These are phyloP conservation scores for Fusarium nodosum DNA, from an alignment of 2,329 filamentous ascomycete genomes.

Conservation along the genomic window DNA sequence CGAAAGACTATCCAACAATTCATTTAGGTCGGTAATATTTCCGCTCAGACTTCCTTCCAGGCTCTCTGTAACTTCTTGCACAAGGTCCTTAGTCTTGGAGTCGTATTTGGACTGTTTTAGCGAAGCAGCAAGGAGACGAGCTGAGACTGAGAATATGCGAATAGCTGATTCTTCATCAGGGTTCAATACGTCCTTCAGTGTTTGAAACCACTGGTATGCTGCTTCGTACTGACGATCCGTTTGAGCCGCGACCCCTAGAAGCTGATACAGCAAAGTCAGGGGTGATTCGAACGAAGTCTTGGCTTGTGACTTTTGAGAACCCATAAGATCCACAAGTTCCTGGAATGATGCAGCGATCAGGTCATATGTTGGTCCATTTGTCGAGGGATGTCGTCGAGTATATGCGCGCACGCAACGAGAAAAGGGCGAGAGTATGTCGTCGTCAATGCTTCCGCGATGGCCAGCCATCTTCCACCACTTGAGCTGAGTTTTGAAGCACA, in stretches of 20 bases:
- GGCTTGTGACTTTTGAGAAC: slow-evolving; percentile 53
- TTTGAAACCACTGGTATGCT: slow-evolving; percentile 68
- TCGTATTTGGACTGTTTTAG: slow-evolving; percentile 61
- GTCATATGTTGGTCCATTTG: slow-evolving; percentile 56
- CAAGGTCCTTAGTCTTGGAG: slow-evolving; percentile 57
- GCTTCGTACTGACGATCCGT: slow-evolving; percentile 62
- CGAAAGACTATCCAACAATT: slow-evolving; percentile 70
- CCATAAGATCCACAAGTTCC: slow-evolving; percentile 52
- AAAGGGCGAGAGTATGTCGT: slow-evolving; percentile 76
- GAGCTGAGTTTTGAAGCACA: slow-evolving; percentile 73
- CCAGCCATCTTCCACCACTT: slow-evolving; percentile 74
- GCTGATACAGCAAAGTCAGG: slow-evolving; percentile 64
- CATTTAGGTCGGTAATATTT: slow-evolving; percentile 70
- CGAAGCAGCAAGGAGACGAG: slow-evolving; percentile 68
- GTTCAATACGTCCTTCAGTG: slow-evolving; percentile 58
- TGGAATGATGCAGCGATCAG: slow-evolving; percentile 53
- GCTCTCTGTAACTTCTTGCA: slow-evolving; percentile 65
- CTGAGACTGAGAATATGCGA: slow-evolving; percentile 65
- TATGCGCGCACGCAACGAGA: slow-evolving; percentile 74
- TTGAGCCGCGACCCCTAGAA: slow-evolving; percentile 65
- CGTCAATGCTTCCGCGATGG: slow-evolving; percentile 71
- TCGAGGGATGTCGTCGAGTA: slow-evolving; percentile 63
- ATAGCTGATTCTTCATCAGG: slow-evolving; percentile 61
- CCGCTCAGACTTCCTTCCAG: slow-evolving; percentile 72
- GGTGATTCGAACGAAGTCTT: slow-evolving; percentile 59